phyloP scores from a whole-genome alignment of 2,329 filamentous ascomycete genomes.

The Botryotinia calthae region DNA sequence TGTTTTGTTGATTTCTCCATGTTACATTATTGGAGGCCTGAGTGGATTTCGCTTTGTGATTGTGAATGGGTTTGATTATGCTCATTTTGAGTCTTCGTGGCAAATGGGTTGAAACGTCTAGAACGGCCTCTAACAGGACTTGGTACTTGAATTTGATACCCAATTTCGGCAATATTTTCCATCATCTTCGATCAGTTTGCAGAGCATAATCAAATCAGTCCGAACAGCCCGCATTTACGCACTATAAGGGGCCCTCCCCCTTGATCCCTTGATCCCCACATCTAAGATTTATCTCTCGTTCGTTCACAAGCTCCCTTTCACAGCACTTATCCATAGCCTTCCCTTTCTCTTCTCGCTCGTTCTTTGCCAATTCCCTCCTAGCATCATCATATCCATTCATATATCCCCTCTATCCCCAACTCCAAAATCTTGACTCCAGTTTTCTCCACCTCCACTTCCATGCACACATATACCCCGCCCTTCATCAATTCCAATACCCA shows the following conservation, averaged over 20 bases:
- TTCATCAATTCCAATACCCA: background rate
- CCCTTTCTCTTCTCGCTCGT: background rate
- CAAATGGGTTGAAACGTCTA: background rate
- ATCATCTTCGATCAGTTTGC: too few relatives aligned
- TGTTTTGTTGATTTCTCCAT: conserved; percentile 19
- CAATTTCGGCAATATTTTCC: background rate
- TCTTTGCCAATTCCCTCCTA: background rate
- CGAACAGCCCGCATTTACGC: background rate
- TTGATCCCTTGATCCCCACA: background rate
- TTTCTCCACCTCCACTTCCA: background rate
- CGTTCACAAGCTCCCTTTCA: background rate
- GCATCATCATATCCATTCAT: background rate
- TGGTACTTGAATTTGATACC: background rate
- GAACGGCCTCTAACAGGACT: background rate
- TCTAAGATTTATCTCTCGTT: background rate
- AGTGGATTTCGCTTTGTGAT: background rate
- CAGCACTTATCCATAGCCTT: background rate
- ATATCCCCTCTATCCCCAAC: background rate
- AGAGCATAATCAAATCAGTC: background rate
- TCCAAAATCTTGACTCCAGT: background rate
- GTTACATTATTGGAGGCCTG: background rate
- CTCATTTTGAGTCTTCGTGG: background rate
- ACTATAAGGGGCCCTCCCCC: background rate
- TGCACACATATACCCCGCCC: background rate
- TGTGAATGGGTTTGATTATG: background rate